Evolutionary conservation across 352 stramenopile species (phyloP), one percentile per base, ranked within the genome.

Genomic region (Phytopythium oedochilum): DNA sequence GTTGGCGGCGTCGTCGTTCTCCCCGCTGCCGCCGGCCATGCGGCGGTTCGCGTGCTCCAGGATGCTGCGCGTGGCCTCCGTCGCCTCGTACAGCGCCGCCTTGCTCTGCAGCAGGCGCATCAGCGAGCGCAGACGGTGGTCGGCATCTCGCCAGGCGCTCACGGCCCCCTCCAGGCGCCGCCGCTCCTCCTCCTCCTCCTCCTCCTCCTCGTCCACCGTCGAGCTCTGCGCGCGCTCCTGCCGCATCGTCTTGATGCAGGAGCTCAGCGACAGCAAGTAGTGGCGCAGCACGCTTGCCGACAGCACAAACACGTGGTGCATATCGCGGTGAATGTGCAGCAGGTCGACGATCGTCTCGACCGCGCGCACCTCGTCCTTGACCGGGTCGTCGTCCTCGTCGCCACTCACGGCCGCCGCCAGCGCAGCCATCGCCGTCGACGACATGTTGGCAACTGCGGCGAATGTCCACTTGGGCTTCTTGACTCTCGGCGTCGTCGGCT

Each of bases 311-410:
- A 97, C 68, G 25, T 82, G 70, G 34, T 86, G 73, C 83, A 94
- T 94, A 53, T 96, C 88, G 40, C 88, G 87, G 61, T 98, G 97
- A 56, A 98, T 96, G 66, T 98, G 95, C 55, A 98, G 66, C 44
- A 98, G 63, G 59, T 98, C 94, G 14, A 98, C 78, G 15, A 98
- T 79, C 39, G 90, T 78, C 56, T 98, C 86, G 17, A 96, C 77
- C 28, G 78, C 77, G 9, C 74, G 70, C 29, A 84, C 53, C 55
- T 92, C 78, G 25, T 88, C 78, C 20, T 68, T 60, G 29, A 83
- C 54, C 28, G 70, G 57, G n/a, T 88, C 72, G 32, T 81, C 55
- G 14, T 45, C 48, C 18, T 39, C 40, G 28, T 60, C 40, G 23
- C 38, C 17, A 2, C 28, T 53, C 26, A 53, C 46, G 32, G 46